Percentiles rank a stretch among this genome's conserved stretches.
Conservation (phyloP, 345 rosid species). For the Gossypium rotundifolium region DNA sequence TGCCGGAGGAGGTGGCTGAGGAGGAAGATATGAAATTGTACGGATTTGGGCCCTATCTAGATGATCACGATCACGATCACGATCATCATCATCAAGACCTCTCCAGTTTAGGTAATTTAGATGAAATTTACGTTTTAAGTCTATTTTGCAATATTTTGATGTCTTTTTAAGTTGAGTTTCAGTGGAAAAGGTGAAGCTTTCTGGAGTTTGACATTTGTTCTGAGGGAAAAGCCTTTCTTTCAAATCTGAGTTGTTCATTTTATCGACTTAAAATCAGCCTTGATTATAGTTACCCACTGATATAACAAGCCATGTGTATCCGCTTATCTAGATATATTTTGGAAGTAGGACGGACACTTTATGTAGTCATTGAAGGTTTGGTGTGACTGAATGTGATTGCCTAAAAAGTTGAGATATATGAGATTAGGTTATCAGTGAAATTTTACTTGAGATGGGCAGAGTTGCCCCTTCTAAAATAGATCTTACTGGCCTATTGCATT, state of each 20-base stretch:
- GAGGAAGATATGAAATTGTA: conserved; percentile 86
- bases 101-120: conserved; percentile 48
- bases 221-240: background rate
- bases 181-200: background rate
- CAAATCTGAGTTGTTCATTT: background rate
- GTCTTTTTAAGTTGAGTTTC: background rate
- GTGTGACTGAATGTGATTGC: background rate
- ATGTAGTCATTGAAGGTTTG: background rate
- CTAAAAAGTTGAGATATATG: background rate
- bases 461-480: background rate
- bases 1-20: conserved; percentile 93
- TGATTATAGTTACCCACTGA: background rate
- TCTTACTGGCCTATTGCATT: background rate
- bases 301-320: background rate
- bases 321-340: background rate
- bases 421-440: background rate
- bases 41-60: conserved; percentile 56
- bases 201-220: background rate
- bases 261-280: background rate
- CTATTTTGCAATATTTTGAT: background rate
- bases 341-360: background rate
- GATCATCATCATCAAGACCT: conserved; percentile 35
- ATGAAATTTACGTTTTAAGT: background rate
- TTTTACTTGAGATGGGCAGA: background rate
- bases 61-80: conserved; percentile 29